These are phyloP conservation scores for Eucommia ulmoides DNA, from an alignment of 257 asterid genomes.

Conservation along the genomic window DNA sequence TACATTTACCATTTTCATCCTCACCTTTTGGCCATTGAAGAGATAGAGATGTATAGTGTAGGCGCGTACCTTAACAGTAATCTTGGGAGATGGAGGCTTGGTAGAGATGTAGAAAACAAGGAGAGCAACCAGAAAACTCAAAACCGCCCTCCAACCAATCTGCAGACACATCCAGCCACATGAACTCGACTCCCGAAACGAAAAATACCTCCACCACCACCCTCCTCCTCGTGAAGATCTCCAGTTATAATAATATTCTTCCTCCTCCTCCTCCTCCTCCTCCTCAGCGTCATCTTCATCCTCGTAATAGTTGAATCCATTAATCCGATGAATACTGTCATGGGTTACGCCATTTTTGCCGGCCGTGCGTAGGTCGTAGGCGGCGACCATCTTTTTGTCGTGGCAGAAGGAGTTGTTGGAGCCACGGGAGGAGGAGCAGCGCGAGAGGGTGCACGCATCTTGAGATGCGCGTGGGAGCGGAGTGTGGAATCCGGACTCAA, in stretches of 20 bases:
- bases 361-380: slow-evolving; percentile 9
- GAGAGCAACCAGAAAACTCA: slow-evolving; percentile 45
- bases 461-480: slow-evolving; percentile 8
- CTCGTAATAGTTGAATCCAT: background rate
- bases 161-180: slow-evolving; percentile 49
- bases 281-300: slow-evolving; percentile 6
- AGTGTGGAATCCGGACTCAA: slow-evolving; percentile 3
- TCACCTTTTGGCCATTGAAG: background rate
- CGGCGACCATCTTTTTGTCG: slow-evolving; percentile 15
- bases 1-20: no score
- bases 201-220: slow-evolving; percentile 29
- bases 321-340: background rate
- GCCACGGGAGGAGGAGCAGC: slow-evolving; percentile 48
- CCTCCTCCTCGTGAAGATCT: background rate
- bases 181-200: slow-evolving; percentile 39
- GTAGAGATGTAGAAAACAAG: slow-evolving; percentile 50
- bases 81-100: slow-evolving; percentile 52
- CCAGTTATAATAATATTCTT: slow-evolving; percentile 2
- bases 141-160: slow-evolving; percentile 53
- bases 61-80: slow-evolving; percentile 42
- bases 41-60: background rate
- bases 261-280: slow-evolving; percentile 1
- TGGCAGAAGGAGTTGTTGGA: slow-evolving; percentile 34
- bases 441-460: slow-evolving; percentile 20
- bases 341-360: slow-evolving; percentile 10